Evolutionary conservation across 1,284 basidiomycete genomes (phyloP), one percentile per base, ranked within the genome.

Genomic region (Cutaneotrichosporon dermatis): DNA sequence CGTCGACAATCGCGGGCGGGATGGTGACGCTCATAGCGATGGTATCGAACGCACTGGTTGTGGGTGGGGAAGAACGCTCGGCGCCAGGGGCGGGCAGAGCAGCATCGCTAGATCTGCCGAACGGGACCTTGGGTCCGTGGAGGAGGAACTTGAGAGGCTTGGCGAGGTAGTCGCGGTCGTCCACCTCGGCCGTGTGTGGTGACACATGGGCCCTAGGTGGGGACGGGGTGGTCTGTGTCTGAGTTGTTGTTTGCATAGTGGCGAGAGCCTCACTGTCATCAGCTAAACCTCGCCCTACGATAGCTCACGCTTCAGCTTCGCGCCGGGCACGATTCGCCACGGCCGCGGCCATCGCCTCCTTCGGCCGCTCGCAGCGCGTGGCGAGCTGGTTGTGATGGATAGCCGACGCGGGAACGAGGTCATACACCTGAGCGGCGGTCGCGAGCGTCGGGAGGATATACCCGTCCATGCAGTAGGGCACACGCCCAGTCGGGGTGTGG

Each of bases 321-420:
- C 59, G 54, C 4, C 49, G 43, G 5, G 56, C 52, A 10, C 52
- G 41, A 39, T 57, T 57, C 1, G 42, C 56, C 4, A 34, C 43
- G 3, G 56, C 60, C 1, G 60, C 60, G 6, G 36, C n/a, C n/a
- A 61, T 15, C 2, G 60, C 56, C 35, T 39, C 45, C 3, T 48
- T 45, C 5, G 60, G 60, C 33, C 60, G 55, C 33, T 46, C 48
- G 34, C 60, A 61, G 11, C 60, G 55, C 8, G 33, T 40, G 4
- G 13, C 55, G 2, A 58, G 11, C 56, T 61, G 60, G 25, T 48
- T 34, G 25, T 39, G 35, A 13, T 46, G 42, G 25, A 51, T 13
- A 1, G 59, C 59, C 3, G 44, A 3, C 1, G 16, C 9, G 5
- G 60, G 60, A 6, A 61, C 50, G 33, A 61, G 56, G 49, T 61